Conservation (phyloP, 2,329 filamentous ascomycete species). For the Calonectria henricotiae region DNA sequence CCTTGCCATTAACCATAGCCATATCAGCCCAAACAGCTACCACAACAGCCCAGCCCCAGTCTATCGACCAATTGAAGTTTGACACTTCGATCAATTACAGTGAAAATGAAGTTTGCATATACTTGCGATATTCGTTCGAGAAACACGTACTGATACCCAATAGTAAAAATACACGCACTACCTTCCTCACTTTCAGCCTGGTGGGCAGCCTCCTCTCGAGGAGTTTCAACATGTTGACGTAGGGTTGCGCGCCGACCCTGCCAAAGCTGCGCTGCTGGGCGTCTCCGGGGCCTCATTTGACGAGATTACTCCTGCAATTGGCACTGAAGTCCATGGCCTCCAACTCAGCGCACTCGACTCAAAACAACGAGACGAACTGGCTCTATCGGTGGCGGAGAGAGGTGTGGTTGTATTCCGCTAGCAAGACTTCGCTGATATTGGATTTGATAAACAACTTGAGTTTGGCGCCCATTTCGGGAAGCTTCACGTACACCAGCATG, state of each 20-base stretch:
- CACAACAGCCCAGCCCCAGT: neutral
- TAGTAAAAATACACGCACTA: slow-evolving; percentile 38
- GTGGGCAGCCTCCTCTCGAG: slow-evolving; percentile 30
- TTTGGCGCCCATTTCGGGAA: slow-evolving; percentile 60
- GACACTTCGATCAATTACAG: slow-evolving; percentile 28
- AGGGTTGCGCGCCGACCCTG: slow-evolving; percentile 54
- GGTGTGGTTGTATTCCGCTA: slow-evolving; percentile 59
- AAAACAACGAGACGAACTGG: slow-evolving; percentile 62
- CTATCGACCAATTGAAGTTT: slow-evolving; percentile 12
- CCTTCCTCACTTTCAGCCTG: slow-evolving; percentile 36
- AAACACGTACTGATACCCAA: neutral
- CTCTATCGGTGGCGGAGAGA: slow-evolving; percentile 61
- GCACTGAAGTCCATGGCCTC: slow-evolving; percentile 61
- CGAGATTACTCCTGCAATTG: slow-evolving; percentile 53
- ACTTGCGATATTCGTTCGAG: neutral
- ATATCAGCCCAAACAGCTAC: slow-evolving; percentile 18
- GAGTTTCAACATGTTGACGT: slow-evolving; percentile 45
- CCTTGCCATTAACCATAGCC: slow-evolving; percentile 3
- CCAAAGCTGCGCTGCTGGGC: slow-evolving; percentile 51
- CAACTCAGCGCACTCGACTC: slow-evolving; percentile 61
- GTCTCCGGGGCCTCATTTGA: slow-evolving; percentile 36
- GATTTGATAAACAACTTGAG: slow-evolving; percentile 58
- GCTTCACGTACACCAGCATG: slow-evolving; percentile 57
- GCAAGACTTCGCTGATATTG: slow-evolving; percentile 59
- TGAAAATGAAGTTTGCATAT: slow-evolving; percentile 16